Conservation (phyloP, 2,329 filamentous ascomycete species). For the Amphichorda felina region DNA sequence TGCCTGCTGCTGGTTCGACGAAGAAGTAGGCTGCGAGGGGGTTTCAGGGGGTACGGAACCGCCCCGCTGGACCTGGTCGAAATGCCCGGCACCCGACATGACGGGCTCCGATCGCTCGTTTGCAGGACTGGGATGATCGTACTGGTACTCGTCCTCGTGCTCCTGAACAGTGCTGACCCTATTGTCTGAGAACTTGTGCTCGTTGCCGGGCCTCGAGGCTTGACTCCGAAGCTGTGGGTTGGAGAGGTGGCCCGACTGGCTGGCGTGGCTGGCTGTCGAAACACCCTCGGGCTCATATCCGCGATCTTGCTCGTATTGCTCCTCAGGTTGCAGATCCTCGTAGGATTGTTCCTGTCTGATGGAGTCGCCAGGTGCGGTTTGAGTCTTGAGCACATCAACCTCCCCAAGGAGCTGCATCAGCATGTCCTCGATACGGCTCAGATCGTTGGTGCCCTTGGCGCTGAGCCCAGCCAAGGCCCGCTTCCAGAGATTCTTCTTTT, state of each 20-base stretch:
- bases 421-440: conserved; percentile 83
- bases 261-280: conserved; percentile 53
- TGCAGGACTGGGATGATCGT: conserved; percentile 36
- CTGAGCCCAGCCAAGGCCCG: conserved; percentile 87
- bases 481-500: conserved; percentile 89
- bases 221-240: conserved; percentile 39
- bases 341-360: conserved; percentile 50
- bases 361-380: conserved; percentile 30
- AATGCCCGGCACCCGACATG: conserved; percentile 1
- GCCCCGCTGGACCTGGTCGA: conserved; percentile 25
- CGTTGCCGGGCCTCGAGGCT: conserved; percentile 26
- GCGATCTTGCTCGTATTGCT: conserved; percentile 54
- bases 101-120: conserved; percentile 23
- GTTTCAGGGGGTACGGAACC: conserved; percentile 43
- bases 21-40: conserved; percentile 40
- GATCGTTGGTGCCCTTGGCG: conserved; percentile 76
- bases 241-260: conserved; percentile 66
- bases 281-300: conserved; percentile 82
- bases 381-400: conserved; percentile 70
- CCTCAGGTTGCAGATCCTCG: conserved; percentile 52
- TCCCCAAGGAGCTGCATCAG: conserved; percentile 85
- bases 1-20: conserved; percentile 20
- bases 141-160: conserved; percentile 60
- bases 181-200: conserved; percentile 56
- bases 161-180: conserved; percentile 87